Percentiles rank a stretch among this genome's conserved stretches.
Conservation (phyloP, 2,329 filamentous ascomycete species). For the Elsinoe necatrix region DNA sequence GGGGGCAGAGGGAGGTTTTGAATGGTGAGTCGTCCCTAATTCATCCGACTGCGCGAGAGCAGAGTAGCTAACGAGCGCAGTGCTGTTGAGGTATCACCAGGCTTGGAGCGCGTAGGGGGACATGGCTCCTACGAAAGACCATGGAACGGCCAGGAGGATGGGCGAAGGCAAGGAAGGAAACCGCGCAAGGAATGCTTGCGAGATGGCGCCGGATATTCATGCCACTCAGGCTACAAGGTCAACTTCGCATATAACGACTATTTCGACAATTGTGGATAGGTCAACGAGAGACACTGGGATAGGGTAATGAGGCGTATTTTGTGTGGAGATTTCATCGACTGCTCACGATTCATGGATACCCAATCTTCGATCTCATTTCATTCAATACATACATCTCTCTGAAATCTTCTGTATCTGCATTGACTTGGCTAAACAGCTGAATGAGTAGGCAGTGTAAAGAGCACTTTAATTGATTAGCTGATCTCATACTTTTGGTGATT, state of each 20-base stretch:
- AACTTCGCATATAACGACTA: background rate
- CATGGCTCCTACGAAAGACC: background rate
- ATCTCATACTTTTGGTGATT: too few species aligned
- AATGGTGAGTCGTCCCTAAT: constrained; percentile 1
- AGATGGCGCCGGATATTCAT: too few species aligned
- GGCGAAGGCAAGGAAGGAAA: too few species aligned
- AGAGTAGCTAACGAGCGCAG: background rate
- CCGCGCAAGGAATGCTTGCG: too few species aligned
- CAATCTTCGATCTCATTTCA: background rate
- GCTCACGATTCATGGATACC: constrained; percentile 10
- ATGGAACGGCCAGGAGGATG: background rate
- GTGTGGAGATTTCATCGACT: background rate
- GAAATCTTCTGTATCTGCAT: background rate
- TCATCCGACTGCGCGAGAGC: background rate
- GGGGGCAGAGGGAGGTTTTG: constrained; percentile 10
- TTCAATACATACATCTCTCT: background rate
- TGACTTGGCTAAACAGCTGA: background rate
- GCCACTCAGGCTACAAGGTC: background rate
- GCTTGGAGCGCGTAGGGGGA: background rate
- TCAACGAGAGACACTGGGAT: background rate
- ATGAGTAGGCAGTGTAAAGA: background rate
- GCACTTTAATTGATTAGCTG: background rate
- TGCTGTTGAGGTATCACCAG: constrained; percentile 8
- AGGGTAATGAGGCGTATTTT: background rate
- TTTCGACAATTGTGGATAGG: background rate